phyloP scores from a whole-genome alignment of 805 yeast genomes.

The Saccharomycopsis amapae region DNA sequence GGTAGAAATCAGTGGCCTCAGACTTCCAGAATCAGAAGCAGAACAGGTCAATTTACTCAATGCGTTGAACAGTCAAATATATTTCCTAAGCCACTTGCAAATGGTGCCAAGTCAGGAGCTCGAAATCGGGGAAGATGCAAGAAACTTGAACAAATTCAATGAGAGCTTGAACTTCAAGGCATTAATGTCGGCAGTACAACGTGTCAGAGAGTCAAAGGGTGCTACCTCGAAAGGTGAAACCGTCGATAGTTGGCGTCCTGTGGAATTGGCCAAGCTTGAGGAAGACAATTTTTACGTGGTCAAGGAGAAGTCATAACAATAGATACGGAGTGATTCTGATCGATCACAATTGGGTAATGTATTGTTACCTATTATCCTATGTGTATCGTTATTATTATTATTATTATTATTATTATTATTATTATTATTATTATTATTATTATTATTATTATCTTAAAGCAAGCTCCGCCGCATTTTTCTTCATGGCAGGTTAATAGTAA shows the following conservation, averaged over 20 bases:
- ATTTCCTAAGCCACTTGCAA: slow-evolving; percentile 15
- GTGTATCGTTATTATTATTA: too few relatives aligned
- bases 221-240: slow-evolving; percentile 7
- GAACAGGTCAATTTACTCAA: slow-evolving; percentile 5
- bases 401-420: too few relatives aligned
- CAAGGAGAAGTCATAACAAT: background rate
- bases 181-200: background rate
- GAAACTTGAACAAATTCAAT: background rate
- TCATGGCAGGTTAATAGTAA: too few relatives aligned
- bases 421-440: too few relatives aligned
- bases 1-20: slow-evolving; percentile 10
- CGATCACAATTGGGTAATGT: background rate
- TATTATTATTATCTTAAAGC: too few relatives aligned
- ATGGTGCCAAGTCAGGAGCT: background rate
- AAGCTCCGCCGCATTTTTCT: too few relatives aligned
- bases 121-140: background rate
- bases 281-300: slow-evolving; percentile 11
- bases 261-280: slow-evolving; percentile 6
- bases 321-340: background rate
- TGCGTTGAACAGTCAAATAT: slow-evolving; percentile 13
- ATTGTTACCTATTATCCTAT: background rate
- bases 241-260: background rate
- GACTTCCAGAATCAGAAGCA: background rate
- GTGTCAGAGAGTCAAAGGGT: background rate
- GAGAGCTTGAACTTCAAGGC: background rate